Base-by-base conservation (phyloP, 345 rosid genomes). In the Brassica carinata region DNA sequence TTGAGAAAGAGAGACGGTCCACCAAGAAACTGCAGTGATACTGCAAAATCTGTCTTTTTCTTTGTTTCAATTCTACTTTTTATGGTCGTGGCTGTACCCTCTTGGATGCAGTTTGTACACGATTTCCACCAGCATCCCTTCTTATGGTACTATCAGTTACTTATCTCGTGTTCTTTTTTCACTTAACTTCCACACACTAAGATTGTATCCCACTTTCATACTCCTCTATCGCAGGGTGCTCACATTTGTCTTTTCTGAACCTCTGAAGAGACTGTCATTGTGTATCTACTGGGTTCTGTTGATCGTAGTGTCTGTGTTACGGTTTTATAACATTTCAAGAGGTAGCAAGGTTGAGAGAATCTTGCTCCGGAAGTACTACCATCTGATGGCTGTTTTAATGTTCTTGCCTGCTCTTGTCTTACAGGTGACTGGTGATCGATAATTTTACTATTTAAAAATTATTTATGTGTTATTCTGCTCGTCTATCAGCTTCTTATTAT, bases 281-380 rank as follows among this genome's bases (percentile, higher is more conserved):
- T 96, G 97, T 65, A 61, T 89, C 58, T 96, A 92, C 69, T 93
- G 99, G 99, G 67, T 87, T 71, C 83, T 81, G 59, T 85, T 92
- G 84, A 90, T 93, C 76, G 84, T 62, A 80, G 90, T 85, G 11
- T 89, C 94, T 80, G 95, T 96, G 77, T 84, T 75, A 75, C 82
- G 89, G 70, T 93, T 94, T 65, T 93, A 96, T 86, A 81, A 85
- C 79, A 92, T 96, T 63, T 96, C 98, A 14, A 90, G 90, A 84
- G 85, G 89, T 81, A 92, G 98, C 84, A 96, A 87, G 84, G 85
- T 89, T 31, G 97, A 93, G 87, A 88, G 99, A 88, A 96, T 93
- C 85, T 97, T 96, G 86, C 99, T 96, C 53, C 89, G 97, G 59
- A 96, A 93, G 72, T 96, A 96, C 80, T 96, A 93, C 84, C 99